phyloP scores from a whole-genome alignment of 176 grass and related monocot species.

The Rhynchospora breviuscula region DNA sequence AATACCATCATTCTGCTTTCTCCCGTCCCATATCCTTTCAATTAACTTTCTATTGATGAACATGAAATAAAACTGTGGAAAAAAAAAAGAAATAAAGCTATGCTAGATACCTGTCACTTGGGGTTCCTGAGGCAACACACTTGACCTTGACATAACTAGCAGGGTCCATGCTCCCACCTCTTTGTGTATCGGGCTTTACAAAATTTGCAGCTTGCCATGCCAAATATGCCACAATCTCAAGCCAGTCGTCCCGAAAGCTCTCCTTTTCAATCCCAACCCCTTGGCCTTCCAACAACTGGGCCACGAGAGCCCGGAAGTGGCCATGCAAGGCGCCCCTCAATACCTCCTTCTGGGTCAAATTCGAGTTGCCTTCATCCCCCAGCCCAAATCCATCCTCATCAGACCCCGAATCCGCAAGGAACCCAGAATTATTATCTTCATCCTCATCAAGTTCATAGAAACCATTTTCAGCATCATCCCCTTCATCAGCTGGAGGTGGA shows the following conservation, averaged over 20 bases:
- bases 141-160: constrained; percentile 86
- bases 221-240: constrained; percentile 64
- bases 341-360: constrained; percentile 62
- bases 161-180: constrained; percentile 96
- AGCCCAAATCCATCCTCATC: constrained; percentile 22
- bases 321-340: constrained; percentile 57
- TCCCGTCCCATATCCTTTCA: not conserved
- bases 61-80: constrained; percentile 8
- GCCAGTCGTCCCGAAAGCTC: constrained; percentile 40
- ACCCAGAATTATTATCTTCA: constrained; percentile 38
- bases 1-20: not conserved
- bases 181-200: constrained; percentile 84
- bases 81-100: not conserved
- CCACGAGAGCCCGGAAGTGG: constrained; percentile 83
- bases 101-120: constrained; percentile 67
- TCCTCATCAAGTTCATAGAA: constrained; percentile 69
- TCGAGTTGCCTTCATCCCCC: constrained; percentile 35
- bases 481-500: constrained; percentile 55
- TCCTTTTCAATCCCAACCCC: constrained; percentile 45
- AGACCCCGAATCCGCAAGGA: constrained; percentile 37
- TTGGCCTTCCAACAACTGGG: constrained; percentile 77
- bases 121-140: constrained; percentile 75
- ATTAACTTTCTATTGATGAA: not conserved
- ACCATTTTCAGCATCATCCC: constrained; percentile 50
- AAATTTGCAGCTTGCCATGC: constrained; percentile 88